Evolutionary conservation across 768 basidiomycete species (phyloP).

Genomic region (Boletus rubescentipes): DNA sequence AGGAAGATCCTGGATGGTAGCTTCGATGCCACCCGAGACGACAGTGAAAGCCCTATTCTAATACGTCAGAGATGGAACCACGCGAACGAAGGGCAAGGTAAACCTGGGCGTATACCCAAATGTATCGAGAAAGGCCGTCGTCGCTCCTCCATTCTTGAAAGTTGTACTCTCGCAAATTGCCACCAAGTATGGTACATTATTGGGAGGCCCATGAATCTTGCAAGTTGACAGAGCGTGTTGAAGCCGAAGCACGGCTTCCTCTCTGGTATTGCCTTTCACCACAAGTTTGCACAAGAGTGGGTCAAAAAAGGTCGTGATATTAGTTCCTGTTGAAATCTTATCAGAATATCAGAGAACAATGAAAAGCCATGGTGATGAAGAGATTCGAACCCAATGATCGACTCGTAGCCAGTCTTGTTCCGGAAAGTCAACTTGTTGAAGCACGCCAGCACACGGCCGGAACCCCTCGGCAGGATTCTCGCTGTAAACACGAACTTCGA

Average conservation of each 20-base stretch:
- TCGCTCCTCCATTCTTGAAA: conserved; percentile 45
- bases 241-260: conserved; percentile 47
- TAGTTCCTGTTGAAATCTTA: conserved; percentile 50
- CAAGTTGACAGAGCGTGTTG: conserved; percentile 36
- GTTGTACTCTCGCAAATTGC: conserved; percentile 40
- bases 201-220: conserved; percentile 56
- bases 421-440: conserved; percentile 52
- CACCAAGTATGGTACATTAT: conserved; percentile 54
- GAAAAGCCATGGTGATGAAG: background rate
- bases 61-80: background rate
- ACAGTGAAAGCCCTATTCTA: conserved; percentile 49
- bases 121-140: conserved; percentile 47
- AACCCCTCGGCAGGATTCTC: conserved; percentile 62
- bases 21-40: conserved; percentile 53
- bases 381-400: conserved; percentile 52
- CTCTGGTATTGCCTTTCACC: conserved; percentile 45
- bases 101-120: conserved; percentile 46
- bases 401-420: conserved; percentile 53
- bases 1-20: conserved; percentile 57
- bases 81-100: background rate
- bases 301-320: conserved; percentile 54
- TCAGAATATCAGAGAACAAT: background rate
- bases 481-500: conserved; percentile 60
- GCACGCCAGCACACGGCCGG: conserved; percentile 56
- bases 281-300: conserved; percentile 62